phyloP scores from a whole-genome alignment of 495 filamentous ascomycete species.

The Podospora didyma region DNA sequence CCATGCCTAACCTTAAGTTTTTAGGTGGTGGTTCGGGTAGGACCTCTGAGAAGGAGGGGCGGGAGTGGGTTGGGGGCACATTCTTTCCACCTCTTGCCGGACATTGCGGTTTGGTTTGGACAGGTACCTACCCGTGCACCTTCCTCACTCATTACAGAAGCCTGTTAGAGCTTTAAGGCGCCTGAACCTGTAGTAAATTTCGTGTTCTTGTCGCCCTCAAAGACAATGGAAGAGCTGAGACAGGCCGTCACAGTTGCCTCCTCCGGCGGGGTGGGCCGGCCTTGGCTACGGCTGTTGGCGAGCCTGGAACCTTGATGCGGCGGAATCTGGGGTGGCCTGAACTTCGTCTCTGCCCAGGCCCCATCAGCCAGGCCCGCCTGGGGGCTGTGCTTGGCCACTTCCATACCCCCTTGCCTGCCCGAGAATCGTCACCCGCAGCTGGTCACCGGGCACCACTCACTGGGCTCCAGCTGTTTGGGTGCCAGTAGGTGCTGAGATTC shows the following conservation, averaged over 20 bases:
- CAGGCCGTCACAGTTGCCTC: background rate
- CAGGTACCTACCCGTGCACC: too few relatives aligned
- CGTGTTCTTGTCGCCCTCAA: too few relatives aligned
- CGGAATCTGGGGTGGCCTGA: background rate
- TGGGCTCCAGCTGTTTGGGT: background rate
- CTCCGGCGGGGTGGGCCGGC: slow-evolving; percentile 7
- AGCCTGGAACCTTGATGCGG: background rate
- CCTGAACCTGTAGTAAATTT: too few relatives aligned
- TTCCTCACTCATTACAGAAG: too few relatives aligned
- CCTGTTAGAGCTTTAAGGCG: too few relatives aligned
- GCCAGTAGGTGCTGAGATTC: background rate
- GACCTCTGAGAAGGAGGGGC: too few relatives aligned
- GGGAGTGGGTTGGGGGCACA: too few relatives aligned
- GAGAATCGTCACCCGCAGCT: background rate
- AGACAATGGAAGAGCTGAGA: background rate
- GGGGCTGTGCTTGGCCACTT: background rate
- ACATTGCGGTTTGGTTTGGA: background rate
- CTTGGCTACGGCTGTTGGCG: slow-evolving; percentile 5
- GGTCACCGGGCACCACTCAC: background rate
- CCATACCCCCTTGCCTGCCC: slow-evolving; percentile 8
- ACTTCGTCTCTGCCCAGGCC: too few relatives aligned
- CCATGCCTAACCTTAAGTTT: background rate
- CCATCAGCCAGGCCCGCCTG: too few relatives aligned
- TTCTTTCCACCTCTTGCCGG: background rate
- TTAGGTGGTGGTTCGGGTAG: too few relatives aligned